Percentiles rank a stretch among this genome's conserved stretches.
phyloP scores from a whole-genome alignment of 2,329 filamentous ascomycete species.

The Pyrenochaeta sp. region DNA sequence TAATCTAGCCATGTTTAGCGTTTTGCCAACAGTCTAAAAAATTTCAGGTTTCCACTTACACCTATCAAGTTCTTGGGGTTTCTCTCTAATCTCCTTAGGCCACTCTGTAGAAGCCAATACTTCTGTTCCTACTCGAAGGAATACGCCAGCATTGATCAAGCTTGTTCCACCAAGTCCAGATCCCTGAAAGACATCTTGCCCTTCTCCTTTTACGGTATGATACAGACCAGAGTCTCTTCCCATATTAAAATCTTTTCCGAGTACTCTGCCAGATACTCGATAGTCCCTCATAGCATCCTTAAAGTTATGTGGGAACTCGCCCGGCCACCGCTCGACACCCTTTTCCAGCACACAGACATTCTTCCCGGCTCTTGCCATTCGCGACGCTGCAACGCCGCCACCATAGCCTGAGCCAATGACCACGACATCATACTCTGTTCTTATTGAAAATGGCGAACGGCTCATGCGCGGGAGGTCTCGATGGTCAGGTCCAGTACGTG shows the following conservation, averaged over 20 bases:
- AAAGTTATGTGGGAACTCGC: constrained; percentile 65
- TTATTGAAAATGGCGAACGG: constrained; percentile 45
- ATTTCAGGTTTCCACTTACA: constrained; percentile 5
- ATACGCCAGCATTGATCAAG: constrained; percentile 41
- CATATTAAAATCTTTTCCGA: constrained; percentile 54
- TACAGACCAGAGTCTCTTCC: constrained; percentile 69
- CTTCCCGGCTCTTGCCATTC: constrained; percentile 67
- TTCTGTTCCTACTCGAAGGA: constrained; percentile 64
- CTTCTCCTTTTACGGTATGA: constrained; percentile 68
- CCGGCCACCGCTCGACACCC: constrained; percentile 70
- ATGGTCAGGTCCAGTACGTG: not conserved
- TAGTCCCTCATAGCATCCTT: constrained; percentile 60
- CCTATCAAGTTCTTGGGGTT: constrained; percentile 55
- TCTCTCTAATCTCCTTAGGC: constrained; percentile 63
- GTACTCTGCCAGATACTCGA: constrained; percentile 61
- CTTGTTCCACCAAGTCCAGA: constrained; percentile 55
- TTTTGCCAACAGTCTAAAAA: too few species aligned
- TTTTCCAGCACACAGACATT: constrained; percentile 71
- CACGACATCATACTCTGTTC: constrained; percentile 67
- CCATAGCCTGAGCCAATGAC: constrained; percentile 76
- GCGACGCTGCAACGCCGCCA: constrained; percentile 69
- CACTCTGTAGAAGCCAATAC: constrained; percentile 63
- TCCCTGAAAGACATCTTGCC: constrained; percentile 68
- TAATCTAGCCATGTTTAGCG: constrained; percentile 63
- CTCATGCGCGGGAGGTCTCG: constrained; percentile 4